Evolutionary conservation across 2,329 filamentous ascomycete species (phyloP).

Genomic region (Hypoxylon sp.): DNA sequence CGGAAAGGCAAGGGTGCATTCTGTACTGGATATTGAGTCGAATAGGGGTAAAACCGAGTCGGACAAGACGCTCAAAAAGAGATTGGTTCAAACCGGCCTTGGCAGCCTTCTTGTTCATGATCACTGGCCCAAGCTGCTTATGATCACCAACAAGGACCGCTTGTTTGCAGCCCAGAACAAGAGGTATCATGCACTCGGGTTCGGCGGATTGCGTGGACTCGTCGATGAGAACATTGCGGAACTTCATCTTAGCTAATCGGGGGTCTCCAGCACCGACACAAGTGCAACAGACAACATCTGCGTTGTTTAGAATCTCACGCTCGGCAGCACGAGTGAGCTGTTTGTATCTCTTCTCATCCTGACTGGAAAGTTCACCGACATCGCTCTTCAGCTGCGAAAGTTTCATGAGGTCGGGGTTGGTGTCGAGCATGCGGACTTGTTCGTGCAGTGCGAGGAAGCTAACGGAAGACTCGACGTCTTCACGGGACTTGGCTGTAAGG

Average conservation of each 20-base stretch:
- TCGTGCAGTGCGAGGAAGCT: conserved; percentile 95
- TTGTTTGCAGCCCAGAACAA: conserved; percentile 97
- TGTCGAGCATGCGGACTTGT: conserved; percentile 97
- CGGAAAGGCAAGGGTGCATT: conserved; percentile 97
- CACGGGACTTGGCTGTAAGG: conserved; percentile 97
- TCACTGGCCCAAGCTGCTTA: conserved; percentile 96
- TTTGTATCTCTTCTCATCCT: conserved; percentile 99
- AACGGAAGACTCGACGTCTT: conserved; percentile 98
- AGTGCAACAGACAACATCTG: conserved; percentile 98
- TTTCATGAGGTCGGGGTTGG: conserved; percentile 92
- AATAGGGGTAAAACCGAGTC: conserved; percentile 89
- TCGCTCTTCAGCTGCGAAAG: conserved; percentile 93
- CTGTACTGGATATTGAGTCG: conserved; percentile 97
- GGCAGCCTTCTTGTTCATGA: conserved; percentile 99
- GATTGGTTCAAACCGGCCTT: conserved; percentile 98
- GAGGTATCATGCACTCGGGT: conserved; percentile 98
- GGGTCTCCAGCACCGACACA: conserved; percentile 98
- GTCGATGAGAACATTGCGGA: conserved; percentile 96
- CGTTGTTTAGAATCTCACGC: conserved; percentile 92
- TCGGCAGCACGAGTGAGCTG: conserved; percentile 93
- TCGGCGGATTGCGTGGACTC: conserved; percentile 98
- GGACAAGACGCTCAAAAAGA: conserved; percentile 96
- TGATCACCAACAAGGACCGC: conserved; percentile 99
- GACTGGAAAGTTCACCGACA: conserved; percentile 89
- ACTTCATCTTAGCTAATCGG: conserved; percentile 95